Base-by-base conservation (phyloP, 495 filamentous ascomycete genomes). In the Cenococcum geophilum region DNA sequence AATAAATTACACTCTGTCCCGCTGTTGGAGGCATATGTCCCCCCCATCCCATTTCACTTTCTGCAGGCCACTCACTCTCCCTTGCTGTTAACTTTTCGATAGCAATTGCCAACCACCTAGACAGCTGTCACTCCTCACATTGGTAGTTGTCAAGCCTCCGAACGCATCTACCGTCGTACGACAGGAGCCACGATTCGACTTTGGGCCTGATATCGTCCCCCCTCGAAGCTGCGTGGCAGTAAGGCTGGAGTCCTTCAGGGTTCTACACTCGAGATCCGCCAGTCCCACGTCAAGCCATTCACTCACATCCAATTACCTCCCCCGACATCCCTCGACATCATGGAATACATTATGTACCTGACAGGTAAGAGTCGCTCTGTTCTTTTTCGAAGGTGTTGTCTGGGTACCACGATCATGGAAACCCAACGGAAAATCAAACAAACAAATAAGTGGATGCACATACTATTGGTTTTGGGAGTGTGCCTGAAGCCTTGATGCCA, bases 281-380 rank as follows among this genome's bases (percentile, higher is more conserved):
- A 62, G 27, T 34, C 59, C 27, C 56, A 49, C 64, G 58, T 59
- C 59, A 16, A 66, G 55, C 43, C 50, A 53, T 32, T 27, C 21
- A 23, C 23, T 32, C 21, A 16, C 25, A 56, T 59, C 64, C 60
- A 67, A 60, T 63, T 60, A 58, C 23, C 21, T 42, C 53, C 27
- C 6, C 21, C 40, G 25, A 42, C 55, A 45, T 55, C 56, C 65
- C 45, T 60, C 61, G 47, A 58, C 57, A 9, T 27, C 68, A 85
- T 84, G 84, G 86, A 84, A 73, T 86, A 87, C 75, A 80, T 84
- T 62, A 82, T 83, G 70, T 87, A 87, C 72, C 79, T 87, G 68
- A 80, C 81, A 58, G 84, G 84, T 87, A 80, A 75, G 84, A 61
- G 23, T 42, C 50, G 43, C 49, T 43, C 42, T 55, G 55, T 53